Conservation (phyloP, 2,329 filamentous ascomycete species). For the Capronia coronata region DNA sequence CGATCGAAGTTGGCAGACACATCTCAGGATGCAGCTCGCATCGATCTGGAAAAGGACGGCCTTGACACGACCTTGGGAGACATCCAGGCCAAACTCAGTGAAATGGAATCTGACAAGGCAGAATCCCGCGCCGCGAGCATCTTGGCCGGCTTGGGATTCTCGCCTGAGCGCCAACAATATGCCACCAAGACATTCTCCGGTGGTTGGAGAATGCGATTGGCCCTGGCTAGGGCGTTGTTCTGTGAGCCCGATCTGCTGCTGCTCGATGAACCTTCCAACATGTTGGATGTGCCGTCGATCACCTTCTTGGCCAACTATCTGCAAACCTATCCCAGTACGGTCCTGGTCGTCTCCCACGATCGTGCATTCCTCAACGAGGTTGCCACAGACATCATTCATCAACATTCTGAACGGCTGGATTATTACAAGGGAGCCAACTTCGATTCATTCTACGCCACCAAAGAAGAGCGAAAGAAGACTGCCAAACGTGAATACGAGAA, state of each 20-base stretch:
- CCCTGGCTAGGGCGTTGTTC: conserved; percentile 88
- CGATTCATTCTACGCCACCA: conserved; percentile 93
- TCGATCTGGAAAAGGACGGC: conserved; percentile 83
- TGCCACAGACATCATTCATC: conserved; percentile 97
- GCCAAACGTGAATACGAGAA: conserved; percentile 97
- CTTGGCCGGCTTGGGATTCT: conserved; percentile 93
- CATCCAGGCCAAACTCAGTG: conserved; percentile 81
- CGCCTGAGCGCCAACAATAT: conserved; percentile 80
- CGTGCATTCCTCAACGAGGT: conserved; percentile 98
- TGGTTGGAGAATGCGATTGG: conserved; percentile 98
- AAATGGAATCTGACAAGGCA: conserved; percentile 99
- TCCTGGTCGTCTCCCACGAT: conserved; percentile 97
- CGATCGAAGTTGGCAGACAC: conserved; percentile 80
- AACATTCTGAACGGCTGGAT: conserved; percentile 92
- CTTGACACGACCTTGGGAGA: conserved; percentile 87
- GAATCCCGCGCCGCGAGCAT: conserved; percentile 94
- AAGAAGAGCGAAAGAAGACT: conserved; percentile 93
- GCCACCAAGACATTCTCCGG: conserved; percentile 97
- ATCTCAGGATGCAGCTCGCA: conserved; percentile 73
- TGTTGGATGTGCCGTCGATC: conserved; percentile 99
- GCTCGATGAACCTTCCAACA: conserved; percentile 98
- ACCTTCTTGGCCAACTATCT: conserved; percentile 96
- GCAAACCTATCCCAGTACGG: conserved; percentile 85
- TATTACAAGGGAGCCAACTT: conserved; percentile 99
- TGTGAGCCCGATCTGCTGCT: conserved; percentile 93